Evolutionary conservation across 2,329 filamentous ascomycete species (phyloP).

Genomic region (Talaromyces sp.): DNA sequence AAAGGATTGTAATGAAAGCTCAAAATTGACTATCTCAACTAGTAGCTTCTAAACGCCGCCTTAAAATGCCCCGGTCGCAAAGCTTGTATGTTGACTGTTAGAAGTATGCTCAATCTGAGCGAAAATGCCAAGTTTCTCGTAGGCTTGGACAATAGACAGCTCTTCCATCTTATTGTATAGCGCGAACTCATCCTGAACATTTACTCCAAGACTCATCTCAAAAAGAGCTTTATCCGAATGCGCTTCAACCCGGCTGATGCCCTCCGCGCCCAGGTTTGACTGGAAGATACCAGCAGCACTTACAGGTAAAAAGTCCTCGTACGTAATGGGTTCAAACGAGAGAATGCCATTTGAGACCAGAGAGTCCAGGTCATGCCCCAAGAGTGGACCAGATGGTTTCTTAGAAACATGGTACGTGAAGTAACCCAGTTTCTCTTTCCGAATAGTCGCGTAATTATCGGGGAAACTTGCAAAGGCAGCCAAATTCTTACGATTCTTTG

Average conservation of each 20-base stretch:
- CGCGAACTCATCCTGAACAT: not conserved
- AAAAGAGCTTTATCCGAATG: not conserved
- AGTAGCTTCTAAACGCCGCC: too few relatives aligned
- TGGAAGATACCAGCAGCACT: constrained; percentile 56
- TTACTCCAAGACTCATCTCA: not conserved
- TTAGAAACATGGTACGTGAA: not conserved
- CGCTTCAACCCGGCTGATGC: not conserved
- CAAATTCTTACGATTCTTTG: not conserved
- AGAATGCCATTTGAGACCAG: constrained; percentile 39
- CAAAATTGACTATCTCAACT: too few relatives aligned
- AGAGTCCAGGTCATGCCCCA: not conserved
- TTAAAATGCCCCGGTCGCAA: too few relatives aligned
- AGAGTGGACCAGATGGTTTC: not conserved
- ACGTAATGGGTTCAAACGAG: constrained; percentile 48
- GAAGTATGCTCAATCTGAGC: not conserved
- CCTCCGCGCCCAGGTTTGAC: constrained; percentile 40
- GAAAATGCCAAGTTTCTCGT: not conserved
- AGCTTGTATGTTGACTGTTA: too few relatives aligned
- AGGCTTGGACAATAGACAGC: not conserved
- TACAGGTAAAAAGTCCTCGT: constrained; percentile 57
- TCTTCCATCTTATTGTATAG: not conserved
- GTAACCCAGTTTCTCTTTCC: not conserved
- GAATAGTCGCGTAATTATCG: not conserved
- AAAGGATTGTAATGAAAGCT: too few relatives aligned
- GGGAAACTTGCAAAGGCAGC: not conserved